Evolutionary conservation across 805 yeast species (phyloP).

Genomic region (Yamadazyma sp.): DNA sequence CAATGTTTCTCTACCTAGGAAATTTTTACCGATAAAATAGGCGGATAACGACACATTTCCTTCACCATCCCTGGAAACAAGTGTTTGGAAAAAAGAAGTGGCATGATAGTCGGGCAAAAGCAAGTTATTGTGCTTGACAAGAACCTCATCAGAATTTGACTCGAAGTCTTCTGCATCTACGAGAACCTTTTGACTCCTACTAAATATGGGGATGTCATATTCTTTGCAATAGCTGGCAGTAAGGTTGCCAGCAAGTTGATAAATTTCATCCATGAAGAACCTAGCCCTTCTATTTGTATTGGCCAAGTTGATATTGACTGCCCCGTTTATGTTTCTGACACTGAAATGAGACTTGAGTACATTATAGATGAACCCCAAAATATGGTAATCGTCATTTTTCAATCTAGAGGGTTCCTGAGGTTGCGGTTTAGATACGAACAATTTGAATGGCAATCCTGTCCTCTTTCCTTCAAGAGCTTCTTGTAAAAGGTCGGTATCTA

Average conservation of each 20-base stretch:
- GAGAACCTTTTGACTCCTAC: constrained; percentile 20
- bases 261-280: constrained; percentile 29
- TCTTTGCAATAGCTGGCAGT: constrained; percentile 23
- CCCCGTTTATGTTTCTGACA: constrained; percentile 31
- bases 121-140: constrained; percentile 34
- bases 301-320: constrained; percentile 18
- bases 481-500: constrained; percentile 25
- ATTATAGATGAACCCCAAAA: constrained; percentile 31
- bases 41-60: constrained; percentile 39
- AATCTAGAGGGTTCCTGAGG: constrained; percentile 11
- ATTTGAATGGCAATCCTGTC: constrained; percentile 22
- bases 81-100: constrained; percentile 34
- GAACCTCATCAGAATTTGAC: constrained; percentile 19
- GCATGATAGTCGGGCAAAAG: constrained; percentile 39
- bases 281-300: constrained; percentile 9
- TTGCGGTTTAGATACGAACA: constrained; percentile 17
- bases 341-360: constrained; percentile 33
- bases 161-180: constrained; percentile 3
- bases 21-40: constrained; percentile 32
- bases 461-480: constrained; percentile 27
- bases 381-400: constrained; percentile 28
- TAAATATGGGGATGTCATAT: constrained; percentile 18
- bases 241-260: constrained; percentile 25
- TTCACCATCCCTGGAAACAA: constrained; percentile 33
- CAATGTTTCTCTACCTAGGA: constrained; percentile 16